phyloP scores from a whole-genome alignment of 2,329 filamentous ascomycete genomes.

The Penicillium rolfsii region DNA sequence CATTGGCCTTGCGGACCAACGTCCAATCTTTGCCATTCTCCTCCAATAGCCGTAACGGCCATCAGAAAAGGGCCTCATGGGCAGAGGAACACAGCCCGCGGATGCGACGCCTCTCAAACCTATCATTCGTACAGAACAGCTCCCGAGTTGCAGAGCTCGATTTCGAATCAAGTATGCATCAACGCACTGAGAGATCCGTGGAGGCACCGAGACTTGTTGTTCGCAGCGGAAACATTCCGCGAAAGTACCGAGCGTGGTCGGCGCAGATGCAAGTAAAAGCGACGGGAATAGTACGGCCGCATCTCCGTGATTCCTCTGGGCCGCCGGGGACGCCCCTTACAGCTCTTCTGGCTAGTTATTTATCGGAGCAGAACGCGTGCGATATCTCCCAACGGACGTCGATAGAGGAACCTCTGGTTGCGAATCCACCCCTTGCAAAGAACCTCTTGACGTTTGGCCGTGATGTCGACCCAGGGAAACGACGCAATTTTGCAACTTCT shows the following conservation, averaged over 20 bases:
- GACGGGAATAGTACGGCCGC: slow-evolving; percentile 18
- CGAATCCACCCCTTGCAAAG: background rate
- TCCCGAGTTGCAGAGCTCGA: background rate
- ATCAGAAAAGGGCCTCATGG: background rate
- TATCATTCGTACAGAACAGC: background rate
- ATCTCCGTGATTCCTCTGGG: slow-evolving; percentile 28
- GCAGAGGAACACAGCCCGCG: background rate
- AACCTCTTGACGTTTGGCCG: background rate
- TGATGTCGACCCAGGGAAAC: background rate
- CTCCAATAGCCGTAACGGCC: background rate
- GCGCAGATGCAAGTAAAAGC: slow-evolving; percentile 42
- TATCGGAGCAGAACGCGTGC: slow-evolving; percentile 17
- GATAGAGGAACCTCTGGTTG: background rate
- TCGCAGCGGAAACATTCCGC: slow-evolving; percentile 11
- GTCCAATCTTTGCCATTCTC: background rate
- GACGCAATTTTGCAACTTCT: background rate
- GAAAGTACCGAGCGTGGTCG: slow-evolving; percentile 43
- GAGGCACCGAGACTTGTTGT: background rate
- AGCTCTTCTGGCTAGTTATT: slow-evolving; percentile 29
- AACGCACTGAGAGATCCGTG: background rate
- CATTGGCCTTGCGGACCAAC: slow-evolving; percentile 6
- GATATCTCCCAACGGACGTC: background rate
- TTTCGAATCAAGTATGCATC: background rate
- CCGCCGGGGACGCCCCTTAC: slow-evolving; percentile 44
- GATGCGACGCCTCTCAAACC: background rate